Evolutionary conservation across 179 eudicot genomes (phyloP), one percentile per base, ranked within the genome.

Genomic region (Spergularia azorica): DNA sequence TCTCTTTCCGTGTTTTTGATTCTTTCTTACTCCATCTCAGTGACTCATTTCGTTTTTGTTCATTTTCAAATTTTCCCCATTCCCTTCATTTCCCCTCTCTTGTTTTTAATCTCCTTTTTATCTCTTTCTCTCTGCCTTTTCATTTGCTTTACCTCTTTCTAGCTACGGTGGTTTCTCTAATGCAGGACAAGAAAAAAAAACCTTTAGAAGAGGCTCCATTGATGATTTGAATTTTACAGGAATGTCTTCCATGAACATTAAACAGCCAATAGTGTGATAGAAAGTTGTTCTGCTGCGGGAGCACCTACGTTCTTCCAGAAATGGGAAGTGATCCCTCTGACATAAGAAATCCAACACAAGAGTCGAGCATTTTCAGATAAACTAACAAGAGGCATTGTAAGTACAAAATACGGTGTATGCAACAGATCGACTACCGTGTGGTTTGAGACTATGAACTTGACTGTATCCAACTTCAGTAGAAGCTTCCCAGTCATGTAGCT

Each of bases 401-500:
- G 26, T 20, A 67, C 57, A 76, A 4, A 8, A 76, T 15, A 26
- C 0, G 32, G 32, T 26, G 32, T 26, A 59, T 70, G 55, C 38
- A 79, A 3, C 50, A 41, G 71, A 65, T 63, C 26, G 72, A 77
- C 85, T 88, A 93, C 99, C 78, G 92, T 93, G 81, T 93, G 99
- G 81, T 95, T 85, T 77, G 94, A 86, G 73, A 91, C 83, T 50
- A 95, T 91, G 83, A 88, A 93, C 84, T 95, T 95, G 77, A 95
- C 83, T 55, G 92, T 89, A 58, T 95, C 99, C 91, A 95, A 83
- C 88, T 90, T 95, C 86, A 93, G 81, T 74, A 93, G 96, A 79
- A 93, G 91, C 87, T 89, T 95, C 72, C 97, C 99, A 16, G 96
- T 93, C 99, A 95, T 95, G 81, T 91, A 95, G 75, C 99, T 95